Base-by-base conservation (phyloP, 345 rosid species). In the Acer negundo region DNA sequence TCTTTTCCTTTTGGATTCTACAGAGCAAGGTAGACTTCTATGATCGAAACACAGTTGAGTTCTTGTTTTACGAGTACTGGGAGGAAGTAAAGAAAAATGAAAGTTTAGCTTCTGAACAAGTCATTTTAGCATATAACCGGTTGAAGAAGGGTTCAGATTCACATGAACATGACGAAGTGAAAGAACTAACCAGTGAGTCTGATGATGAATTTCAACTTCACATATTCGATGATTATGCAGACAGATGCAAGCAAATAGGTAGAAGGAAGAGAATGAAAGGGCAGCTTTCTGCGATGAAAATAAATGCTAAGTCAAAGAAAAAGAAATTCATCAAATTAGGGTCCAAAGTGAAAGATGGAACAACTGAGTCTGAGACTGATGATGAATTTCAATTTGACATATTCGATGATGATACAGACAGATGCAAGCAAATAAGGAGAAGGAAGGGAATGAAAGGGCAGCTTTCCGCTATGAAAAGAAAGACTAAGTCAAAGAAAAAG, bases 31-130 rank as follows among this genome's bases (percentile, higher is more conserved):
- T 90, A 73, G 86, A 88, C 63, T 87, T 86, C 24, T 65, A 74
- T 28, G 90, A 76, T 72, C 35, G n/a, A 69, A 83, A 77, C 19
- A 82, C 88, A 64, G 70, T 56, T 3, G 89, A 90, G 70, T 80
- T 62, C 51, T 19, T 80, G 38, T 88, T 88, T 82, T 86, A 83
- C 75, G 61, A 12, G 19, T 90, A 90, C 28, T 90, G 92, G 92
- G 84, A 83, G 58, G 75, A 78, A n/a, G 70, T 83, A 20, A 87
- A 87, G 78, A 51, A 56, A 35, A 75, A 79, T 59, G 84, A 87
- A 75, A 69, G 77, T 4, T 75, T 88, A 67, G 83, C 83, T 55
- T 55, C 79, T 24, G 68, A 79, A 38, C 80, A 80, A 15, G 68
- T 88, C 68, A 70, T 62, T 68, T 67, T 81, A 23, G 86, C 90